These are phyloP conservation scores for Rhododendron williamsianum DNA, from an alignment of 148 eudicot genomes.

Conservation along the genomic window DNA sequence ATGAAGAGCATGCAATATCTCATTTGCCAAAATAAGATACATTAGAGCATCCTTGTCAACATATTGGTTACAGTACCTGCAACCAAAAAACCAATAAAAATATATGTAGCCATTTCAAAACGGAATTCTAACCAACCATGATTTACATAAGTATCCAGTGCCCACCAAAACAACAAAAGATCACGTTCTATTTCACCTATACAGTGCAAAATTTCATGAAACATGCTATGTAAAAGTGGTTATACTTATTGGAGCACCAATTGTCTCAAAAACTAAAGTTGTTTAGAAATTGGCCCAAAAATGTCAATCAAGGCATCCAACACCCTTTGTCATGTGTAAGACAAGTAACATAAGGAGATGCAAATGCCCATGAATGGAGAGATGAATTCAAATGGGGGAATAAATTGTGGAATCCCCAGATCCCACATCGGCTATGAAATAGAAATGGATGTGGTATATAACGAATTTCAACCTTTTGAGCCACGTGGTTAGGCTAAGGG, in stretches of 20 bases:
- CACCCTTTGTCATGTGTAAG: neutral
- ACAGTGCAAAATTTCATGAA: neutral
- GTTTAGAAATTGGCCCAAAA: neutral
- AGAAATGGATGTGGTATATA: too few relatives aligned
- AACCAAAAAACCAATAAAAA: conserved; percentile 7
- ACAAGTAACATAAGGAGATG: neutral
- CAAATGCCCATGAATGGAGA: neutral
- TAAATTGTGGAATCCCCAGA: neutral
- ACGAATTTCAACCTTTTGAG: neutral
- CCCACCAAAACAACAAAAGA: neutral
- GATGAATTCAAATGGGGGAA: neutral
- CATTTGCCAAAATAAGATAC: conserved; percentile 89
- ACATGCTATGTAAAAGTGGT: neutral
- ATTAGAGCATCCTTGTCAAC: conserved; percentile 83
- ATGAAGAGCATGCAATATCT: conserved; percentile 79
- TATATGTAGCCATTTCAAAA: neutral
- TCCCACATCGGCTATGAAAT: neutral
- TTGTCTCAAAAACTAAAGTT: neutral
- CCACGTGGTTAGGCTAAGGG: neutral
- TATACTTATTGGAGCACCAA: neutral
- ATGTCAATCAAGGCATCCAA: neutral
- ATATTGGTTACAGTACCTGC: conserved; percentile 94
- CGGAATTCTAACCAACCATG: neutral
- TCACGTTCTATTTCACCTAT: neutral
- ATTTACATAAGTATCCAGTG: neutral